These are phyloP conservation scores for Cordia subcordata DNA, from an alignment of 257 asterid species.

Conservation along the genomic window DNA sequence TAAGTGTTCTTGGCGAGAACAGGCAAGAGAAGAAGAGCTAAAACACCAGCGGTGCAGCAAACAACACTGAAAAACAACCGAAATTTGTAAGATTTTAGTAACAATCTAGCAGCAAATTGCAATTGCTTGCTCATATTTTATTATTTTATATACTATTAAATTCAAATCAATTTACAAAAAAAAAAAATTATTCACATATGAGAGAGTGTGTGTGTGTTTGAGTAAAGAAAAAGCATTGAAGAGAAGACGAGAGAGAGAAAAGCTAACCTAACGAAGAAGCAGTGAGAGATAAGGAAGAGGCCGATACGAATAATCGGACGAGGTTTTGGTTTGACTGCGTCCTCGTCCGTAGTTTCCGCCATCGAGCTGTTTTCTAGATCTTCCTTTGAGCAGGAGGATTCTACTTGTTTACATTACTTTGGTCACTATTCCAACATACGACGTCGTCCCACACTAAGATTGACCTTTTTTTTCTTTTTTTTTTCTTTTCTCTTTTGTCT, in stretches of 20 bases:
- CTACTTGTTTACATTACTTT: too few relatives aligned
- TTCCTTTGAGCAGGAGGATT: too few relatives aligned
- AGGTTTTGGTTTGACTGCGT: conserved; percentile 51
- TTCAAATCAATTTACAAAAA: conserved; percentile 2
- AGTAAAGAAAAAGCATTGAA: background rate
- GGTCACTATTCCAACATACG: too few relatives aligned
- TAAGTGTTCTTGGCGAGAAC: conserved; percentile 88
- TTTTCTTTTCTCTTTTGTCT: too few relatives aligned
- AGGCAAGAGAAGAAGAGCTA: conserved; percentile 76
- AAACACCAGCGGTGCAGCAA: conserved; percentile 70
- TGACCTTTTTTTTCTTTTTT: too few relatives aligned
- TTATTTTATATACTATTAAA: conserved; percentile 1
- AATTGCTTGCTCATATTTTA: background rate
- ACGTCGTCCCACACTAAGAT: too few relatives aligned
- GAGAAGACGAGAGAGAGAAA: background rate
- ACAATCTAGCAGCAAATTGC: too few relatives aligned
- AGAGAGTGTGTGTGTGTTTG: background rate
- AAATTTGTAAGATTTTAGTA: conserved; percentile 7
- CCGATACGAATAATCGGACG: conserved; percentile 85
- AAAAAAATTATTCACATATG: background rate
- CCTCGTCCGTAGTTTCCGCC: conserved; percentile 36
- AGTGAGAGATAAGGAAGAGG: conserved; percentile 64
- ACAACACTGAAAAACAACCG: conserved; percentile 49
- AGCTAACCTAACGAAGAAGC: conserved; percentile 56
- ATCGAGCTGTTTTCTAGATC: conserved; percentile 18